These are phyloP conservation scores for Trichosporon sp. DNA, from an alignment of 1,284 basidiomycete genomes.

Conservation along the genomic window DNA sequence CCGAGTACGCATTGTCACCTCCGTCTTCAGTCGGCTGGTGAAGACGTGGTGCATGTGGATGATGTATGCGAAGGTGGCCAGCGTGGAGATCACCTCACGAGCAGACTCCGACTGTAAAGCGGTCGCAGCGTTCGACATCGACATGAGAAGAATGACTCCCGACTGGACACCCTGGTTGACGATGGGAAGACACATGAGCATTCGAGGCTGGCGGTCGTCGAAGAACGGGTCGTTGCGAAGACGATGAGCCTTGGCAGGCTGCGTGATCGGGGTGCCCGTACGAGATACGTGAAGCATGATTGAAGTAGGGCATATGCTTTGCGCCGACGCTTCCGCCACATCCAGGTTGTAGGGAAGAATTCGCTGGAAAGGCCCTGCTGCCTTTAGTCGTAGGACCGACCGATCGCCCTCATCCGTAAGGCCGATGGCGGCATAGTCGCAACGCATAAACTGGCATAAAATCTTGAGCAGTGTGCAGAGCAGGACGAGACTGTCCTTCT, in stretches of 20 bases:
- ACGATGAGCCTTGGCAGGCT: constrained; percentile 11
- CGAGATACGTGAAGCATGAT: constrained; percentile 37
- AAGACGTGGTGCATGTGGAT: constrained; percentile 30
- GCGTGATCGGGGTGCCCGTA: constrained; percentile 26
- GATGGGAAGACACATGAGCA: constrained; percentile 33
- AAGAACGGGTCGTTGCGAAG: constrained; percentile 33
- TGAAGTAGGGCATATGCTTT: constrained; percentile 24
- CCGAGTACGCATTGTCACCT: constrained; percentile 31
- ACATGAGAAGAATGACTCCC: constrained; percentile 34
- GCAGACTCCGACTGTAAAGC: constrained; percentile 24
- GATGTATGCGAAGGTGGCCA: constrained; percentile 36
- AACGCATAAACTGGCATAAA: constrained; percentile 33
- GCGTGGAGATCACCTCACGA: constrained; percentile 23
- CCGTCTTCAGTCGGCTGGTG: constrained; percentile 27
- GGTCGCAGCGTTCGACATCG: constrained; percentile 20
- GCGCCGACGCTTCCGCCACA: constrained; percentile 22
- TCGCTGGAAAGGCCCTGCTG: constrained; percentile 29
- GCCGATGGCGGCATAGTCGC: constrained; percentile 38
- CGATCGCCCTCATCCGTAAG: constrained; percentile 25
- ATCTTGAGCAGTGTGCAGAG: constrained; percentile 32
- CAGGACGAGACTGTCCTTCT: constrained; percentile 32
- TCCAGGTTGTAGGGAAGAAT: constrained; percentile 30
- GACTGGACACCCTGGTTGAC: constrained; percentile 28
- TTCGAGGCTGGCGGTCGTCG: constrained; percentile 22
- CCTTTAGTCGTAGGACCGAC: constrained; percentile 25